phyloP scores from a whole-genome alignment of 2,329 filamentous ascomycete genomes.

The Westerdykella sp. region DNA sequence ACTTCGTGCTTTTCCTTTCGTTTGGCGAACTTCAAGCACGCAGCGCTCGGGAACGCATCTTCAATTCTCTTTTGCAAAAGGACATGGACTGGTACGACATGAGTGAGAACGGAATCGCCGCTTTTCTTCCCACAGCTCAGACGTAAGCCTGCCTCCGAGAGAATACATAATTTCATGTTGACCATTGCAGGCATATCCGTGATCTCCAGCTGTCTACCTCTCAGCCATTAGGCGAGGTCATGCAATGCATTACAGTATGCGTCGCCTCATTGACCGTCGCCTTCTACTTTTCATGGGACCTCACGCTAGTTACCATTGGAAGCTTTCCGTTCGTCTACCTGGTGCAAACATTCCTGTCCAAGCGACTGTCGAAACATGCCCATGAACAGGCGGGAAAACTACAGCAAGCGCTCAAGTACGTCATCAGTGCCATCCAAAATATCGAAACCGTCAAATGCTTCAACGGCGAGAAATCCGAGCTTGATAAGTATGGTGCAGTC shows the following conservation, averaged over 20 bases:
- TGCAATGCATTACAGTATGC: slow-evolving; percentile 60
- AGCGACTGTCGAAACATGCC: slow-evolving; percentile 59
- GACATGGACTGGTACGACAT: slow-evolving; percentile 79
- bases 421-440: slow-evolving; percentile 61
- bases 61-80: slow-evolving; percentile 61
- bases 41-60: slow-evolving; percentile 58
- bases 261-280: slow-evolving; percentile 64
- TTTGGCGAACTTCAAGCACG: slow-evolving; percentile 79
- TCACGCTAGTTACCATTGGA: slow-evolving; percentile 72
- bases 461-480: slow-evolving; percentile 67
- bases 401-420: slow-evolving; percentile 63
- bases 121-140: slow-evolving; percentile 66
- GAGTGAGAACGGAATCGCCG: slow-evolving; percentile 62
- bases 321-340: slow-evolving; percentile 63
- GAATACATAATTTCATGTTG: slow-evolving; percentile 1
- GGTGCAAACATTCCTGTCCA: slow-evolving; percentile 55
- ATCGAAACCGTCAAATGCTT: slow-evolving; percentile 86
- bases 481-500: slow-evolving; percentile 55
- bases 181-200: slow-evolving; percentile 61
- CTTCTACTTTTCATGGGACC: slow-evolving; percentile 73
- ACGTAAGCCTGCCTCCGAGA: slow-evolving; percentile 52
- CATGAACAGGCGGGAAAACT: slow-evolving; percentile 62
- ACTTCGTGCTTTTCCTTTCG: slow-evolving; percentile 64
- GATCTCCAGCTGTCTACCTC: slow-evolving; percentile 78
- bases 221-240: slow-evolving; percentile 66